Evolutionary conservation across 1,284 basidiomycete genomes (phyloP).

Genomic region (Cryptococcus floricola): DNA sequence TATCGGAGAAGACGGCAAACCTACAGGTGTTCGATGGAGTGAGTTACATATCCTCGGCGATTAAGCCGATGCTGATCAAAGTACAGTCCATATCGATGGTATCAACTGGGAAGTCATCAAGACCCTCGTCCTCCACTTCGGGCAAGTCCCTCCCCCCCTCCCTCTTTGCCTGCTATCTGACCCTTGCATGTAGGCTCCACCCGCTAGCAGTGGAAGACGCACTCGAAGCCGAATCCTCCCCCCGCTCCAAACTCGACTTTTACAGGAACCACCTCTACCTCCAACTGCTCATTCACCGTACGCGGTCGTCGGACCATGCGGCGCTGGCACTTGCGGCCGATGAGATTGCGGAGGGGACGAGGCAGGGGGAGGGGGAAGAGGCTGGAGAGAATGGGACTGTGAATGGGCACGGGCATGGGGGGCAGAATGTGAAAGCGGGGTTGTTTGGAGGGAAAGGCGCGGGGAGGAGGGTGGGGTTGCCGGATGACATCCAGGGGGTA

Average conservation of each 20-base stretch:
- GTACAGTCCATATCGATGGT: slow-evolving; percentile 45
- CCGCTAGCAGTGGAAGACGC: slow-evolving; percentile 49
- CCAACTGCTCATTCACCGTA: slow-evolving; percentile 48
- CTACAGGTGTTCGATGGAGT: slow-evolving; percentile 42
- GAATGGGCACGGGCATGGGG: slow-evolving; percentile 7
- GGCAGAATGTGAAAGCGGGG: not conserved
- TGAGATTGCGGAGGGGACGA: slow-evolving; percentile 8
- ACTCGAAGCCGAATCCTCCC: slow-evolving; percentile 39
- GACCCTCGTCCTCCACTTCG: slow-evolving; percentile 39
- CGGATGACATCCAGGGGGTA: slow-evolving; percentile 46
- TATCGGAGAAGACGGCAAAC: slow-evolving; percentile 30
- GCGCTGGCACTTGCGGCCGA: slow-evolving; percentile 21
- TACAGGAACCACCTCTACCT: slow-evolving; percentile 47
- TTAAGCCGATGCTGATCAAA: not conserved
- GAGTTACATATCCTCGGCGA: slow-evolving; percentile 14
- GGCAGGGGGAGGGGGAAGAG: not conserved
- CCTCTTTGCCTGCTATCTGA: not conserved
- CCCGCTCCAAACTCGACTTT: slow-evolving; percentile 48
- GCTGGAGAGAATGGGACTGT: not conserved
- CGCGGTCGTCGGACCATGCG: slow-evolving; percentile 32
- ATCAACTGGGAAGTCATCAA: slow-evolving; percentile 50
- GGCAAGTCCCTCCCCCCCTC: slow-evolving; percentile 19
- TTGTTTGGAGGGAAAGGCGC: not conserved
- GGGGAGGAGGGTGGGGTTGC: slow-evolving; percentile 26
- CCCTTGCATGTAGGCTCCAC: slow-evolving; percentile 36